Evolutionary conservation across 345 rosid genomes (phyloP).

Genomic region (Lepidium sativum): DNA sequence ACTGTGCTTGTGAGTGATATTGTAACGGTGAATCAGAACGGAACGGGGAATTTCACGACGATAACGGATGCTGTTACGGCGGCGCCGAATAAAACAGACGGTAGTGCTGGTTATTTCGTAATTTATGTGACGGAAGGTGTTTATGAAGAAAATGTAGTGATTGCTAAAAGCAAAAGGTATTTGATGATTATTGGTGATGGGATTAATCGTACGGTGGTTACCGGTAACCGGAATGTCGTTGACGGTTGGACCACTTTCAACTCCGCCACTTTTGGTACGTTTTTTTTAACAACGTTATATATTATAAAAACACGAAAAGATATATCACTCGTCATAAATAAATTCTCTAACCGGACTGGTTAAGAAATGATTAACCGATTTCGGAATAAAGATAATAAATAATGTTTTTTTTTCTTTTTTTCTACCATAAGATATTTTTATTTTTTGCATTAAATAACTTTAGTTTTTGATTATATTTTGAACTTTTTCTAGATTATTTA

Average conservation of each 20-base stretch:
- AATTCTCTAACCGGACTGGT: no score
- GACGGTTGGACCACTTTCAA: conserved; percentile 90
- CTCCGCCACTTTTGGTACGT: conserved; percentile 67
- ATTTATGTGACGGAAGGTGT: conserved; percentile 59
- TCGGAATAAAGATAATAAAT: no score
- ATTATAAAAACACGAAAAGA: no score
- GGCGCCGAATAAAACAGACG: conserved; percentile 66
- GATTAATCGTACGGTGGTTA: conserved; percentile 66
- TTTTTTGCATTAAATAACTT: not conserved
- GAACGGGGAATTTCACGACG: conserved; percentile 64
- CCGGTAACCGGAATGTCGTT: conserved; percentile 71
- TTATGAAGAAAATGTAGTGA: conserved; percentile 65
- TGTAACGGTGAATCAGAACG: conserved; percentile 62
- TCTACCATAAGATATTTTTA: not conserved
- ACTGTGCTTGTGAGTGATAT: conserved; percentile 41
- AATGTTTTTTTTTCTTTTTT: not conserved
- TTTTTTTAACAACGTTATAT: no score
- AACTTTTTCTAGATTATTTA: no score
- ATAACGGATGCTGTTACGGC: conserved; percentile 59
- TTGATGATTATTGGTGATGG: conserved; percentile 92
- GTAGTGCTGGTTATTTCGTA: conserved; percentile 59
- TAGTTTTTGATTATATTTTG: no score
- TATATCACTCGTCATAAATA: no score
- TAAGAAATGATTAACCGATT: no score
- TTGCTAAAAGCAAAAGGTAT: conserved; percentile 59